A percentile compares a stretch with the other conserved stretches of the same genome.
These are phyloP conservation scores for Verticillium zaregamsianum DNA, from an alignment of 2,329 filamentous ascomycete species.

Conservation along the genomic window DNA sequence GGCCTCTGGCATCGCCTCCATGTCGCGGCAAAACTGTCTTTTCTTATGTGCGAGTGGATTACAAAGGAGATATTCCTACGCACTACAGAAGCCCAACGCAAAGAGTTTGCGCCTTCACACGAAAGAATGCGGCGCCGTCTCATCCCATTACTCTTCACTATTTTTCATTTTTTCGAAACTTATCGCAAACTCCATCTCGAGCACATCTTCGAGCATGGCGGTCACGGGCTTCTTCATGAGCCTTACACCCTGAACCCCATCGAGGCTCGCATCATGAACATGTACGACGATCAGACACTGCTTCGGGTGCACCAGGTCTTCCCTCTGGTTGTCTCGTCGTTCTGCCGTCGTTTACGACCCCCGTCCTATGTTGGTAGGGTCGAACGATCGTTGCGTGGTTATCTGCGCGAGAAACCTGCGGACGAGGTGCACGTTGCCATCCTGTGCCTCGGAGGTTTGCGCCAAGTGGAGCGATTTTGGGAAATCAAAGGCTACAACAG, in stretches of 20 bases:
- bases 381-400: conserved; percentile 59
- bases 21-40: conserved; percentile 58
- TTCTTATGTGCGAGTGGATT: conserved; percentile 60
- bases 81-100: conserved; percentile 48
- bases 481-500: conserved; percentile 63
- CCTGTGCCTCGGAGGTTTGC: conserved; percentile 55
- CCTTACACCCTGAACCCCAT: conserved; percentile 61
- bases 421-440: conserved; percentile 61
- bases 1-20: conserved; percentile 63
- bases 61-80: conserved; percentile 62
- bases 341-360: conserved; percentile 57
- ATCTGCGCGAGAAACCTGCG: conserved; percentile 57
- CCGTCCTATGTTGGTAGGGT: conserved; percentile 61
- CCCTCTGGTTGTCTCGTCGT: conserved; percentile 60
- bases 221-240: conserved; percentile 44
- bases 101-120: conserved; percentile 56
- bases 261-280: conserved; percentile 56
- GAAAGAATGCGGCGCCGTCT: conserved; percentile 62
- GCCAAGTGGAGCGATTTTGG: conserved; percentile 61
- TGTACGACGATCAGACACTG: conserved; percentile 61
- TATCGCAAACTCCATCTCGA: conserved; percentile 56
- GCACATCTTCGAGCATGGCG: conserved; percentile 48
- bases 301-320: conserved; percentile 62
- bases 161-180: conserved; percentile 65
- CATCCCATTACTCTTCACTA: conserved; percentile 59